Conservation (phyloP, 352 stramenopile species). For the Pythium utonaiense region DNA sequence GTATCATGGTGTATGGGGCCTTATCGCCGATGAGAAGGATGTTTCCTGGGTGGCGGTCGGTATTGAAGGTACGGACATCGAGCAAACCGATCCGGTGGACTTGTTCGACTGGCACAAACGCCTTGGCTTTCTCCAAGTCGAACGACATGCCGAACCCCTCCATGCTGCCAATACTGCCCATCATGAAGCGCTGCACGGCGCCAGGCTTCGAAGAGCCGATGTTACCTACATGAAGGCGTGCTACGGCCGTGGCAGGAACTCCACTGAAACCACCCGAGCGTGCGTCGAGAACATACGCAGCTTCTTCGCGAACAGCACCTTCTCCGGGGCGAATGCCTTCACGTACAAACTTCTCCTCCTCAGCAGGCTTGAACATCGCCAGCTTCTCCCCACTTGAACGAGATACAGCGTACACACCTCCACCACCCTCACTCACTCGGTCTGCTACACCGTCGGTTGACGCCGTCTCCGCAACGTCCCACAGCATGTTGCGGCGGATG, state of each 20-base stretch:
- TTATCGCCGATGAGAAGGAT: slow-evolving; percentile 76
- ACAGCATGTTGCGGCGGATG: slow-evolving; percentile 69
- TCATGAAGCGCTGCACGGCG: slow-evolving; percentile 80
- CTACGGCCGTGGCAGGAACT: slow-evolving; percentile 70
- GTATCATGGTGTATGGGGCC: slow-evolving; percentile 73
- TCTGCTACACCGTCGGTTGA: slow-evolving; percentile 51
- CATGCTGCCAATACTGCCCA: slow-evolving; percentile 70
- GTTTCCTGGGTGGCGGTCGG: slow-evolving; percentile 80
- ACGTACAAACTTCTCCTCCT: slow-evolving; percentile 77
- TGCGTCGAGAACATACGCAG: slow-evolving; percentile 71
- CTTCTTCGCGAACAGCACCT: slow-evolving; percentile 73
- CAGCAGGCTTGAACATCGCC: slow-evolving; percentile 78
- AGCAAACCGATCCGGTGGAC: slow-evolving; percentile 82
- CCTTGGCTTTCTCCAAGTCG: slow-evolving; percentile 46
- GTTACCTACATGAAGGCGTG: slow-evolving; percentile 48
- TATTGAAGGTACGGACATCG: slow-evolving; percentile 85
- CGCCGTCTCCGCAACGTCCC: slow-evolving; percentile 62
- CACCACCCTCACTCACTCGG: slow-evolving; percentile 54
- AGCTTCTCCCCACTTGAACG: slow-evolving; percentile 64
- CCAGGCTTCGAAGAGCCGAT: slow-evolving; percentile 54
- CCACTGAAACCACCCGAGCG: slow-evolving; percentile 66
- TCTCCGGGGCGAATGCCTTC: slow-evolving; percentile 64
- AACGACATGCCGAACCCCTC: slow-evolving; percentile 82
- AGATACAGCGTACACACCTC: slow-evolving; percentile 72
- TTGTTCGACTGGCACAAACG: slow-evolving; percentile 69